Evolutionary conservation across 306 rosid species (phyloP).

Genomic region (Bauhinia variegata): DNA sequence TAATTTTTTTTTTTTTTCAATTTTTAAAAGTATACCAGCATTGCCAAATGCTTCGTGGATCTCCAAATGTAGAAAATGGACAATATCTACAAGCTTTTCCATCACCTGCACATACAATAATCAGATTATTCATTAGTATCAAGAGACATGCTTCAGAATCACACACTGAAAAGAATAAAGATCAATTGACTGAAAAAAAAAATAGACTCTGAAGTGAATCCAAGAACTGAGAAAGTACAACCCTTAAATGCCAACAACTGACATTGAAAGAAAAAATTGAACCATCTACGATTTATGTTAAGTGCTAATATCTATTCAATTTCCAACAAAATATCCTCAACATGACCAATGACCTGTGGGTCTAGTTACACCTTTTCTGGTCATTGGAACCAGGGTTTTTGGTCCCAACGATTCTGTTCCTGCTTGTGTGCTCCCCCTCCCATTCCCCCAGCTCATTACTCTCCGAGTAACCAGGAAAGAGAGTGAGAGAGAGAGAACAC

Average conservation of each 20-base stretch:
- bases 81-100: slow-evolving; percentile 91
- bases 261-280: slow-evolving; percentile 21
- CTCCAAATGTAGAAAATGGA: slow-evolving; percentile 85
- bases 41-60: slow-evolving; percentile 87
- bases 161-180: slow-evolving; percentile 23
- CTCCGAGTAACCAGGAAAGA: too few relatives aligned
- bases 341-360: slow-evolving; percentile 7
- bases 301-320: slow-evolving; percentile 9
- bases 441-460: too few relatives aligned
- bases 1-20: too few relatives aligned
- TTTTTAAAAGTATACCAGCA: slow-evolving; percentile 71
- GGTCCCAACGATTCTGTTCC: too few relatives aligned
- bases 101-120: slow-evolving; percentile 73
- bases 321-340: background rate
- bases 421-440: too few relatives aligned
- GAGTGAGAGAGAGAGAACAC: too few relatives aligned
- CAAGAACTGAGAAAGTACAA: slow-evolving; percentile 20
- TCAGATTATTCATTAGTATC: slow-evolving; percentile 24
- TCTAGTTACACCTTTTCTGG: too few relatives aligned
- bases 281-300: slow-evolving; percentile 13
- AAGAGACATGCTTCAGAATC: slow-evolving; percentile 16
- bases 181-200: slow-evolving; percentile 18
- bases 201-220: slow-evolving; percentile 14
- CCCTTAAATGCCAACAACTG: slow-evolving; percentile 19
- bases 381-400: too few relatives aligned